A percentile compares a stretch with the other conserved stretches of the same genome.
phyloP scores from a whole-genome alignment of 139 green algal species.

The Pleodorina starrii region DNA sequence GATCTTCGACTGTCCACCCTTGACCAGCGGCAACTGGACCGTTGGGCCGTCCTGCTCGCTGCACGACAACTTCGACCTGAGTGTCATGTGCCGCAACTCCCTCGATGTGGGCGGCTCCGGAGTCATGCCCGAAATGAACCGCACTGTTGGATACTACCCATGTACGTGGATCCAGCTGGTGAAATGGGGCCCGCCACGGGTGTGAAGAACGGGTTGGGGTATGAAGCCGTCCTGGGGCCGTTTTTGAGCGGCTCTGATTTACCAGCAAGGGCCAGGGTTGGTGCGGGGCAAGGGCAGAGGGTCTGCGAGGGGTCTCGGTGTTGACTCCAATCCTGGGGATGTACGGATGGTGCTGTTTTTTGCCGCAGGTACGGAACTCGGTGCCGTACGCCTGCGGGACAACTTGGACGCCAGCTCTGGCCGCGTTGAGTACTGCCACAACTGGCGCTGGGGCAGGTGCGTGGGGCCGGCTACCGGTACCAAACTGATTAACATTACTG shows the following conservation, averaged over 20 bases:
- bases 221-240: too few relatives aligned
- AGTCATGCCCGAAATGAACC: not conserved
- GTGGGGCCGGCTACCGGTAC: too few relatives aligned
- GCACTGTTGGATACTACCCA: not conserved
- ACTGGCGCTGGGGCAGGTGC: not conserved
- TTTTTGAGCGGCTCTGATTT: too few relatives aligned
- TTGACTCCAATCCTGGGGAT: too few relatives aligned
- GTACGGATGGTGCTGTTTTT: too few relatives aligned
- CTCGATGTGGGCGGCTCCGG: not conserved
- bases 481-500: too few relatives aligned
- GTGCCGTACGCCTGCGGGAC: not conserved
- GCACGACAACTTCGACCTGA: not conserved
- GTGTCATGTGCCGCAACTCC: not conserved
- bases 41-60: not conserved
- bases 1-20: not conserved
- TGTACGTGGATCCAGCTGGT: not conserved
- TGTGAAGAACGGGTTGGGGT: too few relatives aligned
- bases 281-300: too few relatives aligned
- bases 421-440: slow-evolving; percentile 8
- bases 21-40: not conserved
- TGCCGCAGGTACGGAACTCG: not conserved
- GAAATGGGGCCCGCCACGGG: too few relatives aligned
- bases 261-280: too few relatives aligned
- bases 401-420: not conserved
- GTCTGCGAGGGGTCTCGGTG: too few relatives aligned